These are phyloP conservation scores for Berkeleyomyces basicola DNA, from an alignment of 2,329 filamentous ascomycete species.

Conservation along the genomic window DNA sequence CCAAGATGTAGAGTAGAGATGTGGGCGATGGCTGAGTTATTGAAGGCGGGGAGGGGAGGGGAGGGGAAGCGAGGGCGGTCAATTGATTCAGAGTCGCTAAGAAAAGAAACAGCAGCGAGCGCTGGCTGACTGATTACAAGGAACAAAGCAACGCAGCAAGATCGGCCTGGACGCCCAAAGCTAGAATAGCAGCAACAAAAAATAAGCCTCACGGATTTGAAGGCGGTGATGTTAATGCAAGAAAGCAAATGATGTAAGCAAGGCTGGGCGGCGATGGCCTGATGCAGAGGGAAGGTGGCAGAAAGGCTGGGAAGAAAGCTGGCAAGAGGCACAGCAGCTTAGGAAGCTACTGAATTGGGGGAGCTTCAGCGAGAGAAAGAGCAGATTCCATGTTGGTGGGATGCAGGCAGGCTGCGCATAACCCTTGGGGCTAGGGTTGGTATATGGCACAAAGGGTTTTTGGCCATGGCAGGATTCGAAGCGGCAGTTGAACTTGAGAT, in stretches of 20 bases:
- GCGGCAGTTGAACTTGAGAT: not conserved
- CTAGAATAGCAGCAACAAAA: not conserved
- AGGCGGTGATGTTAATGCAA: not conserved
- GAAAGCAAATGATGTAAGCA: not conserved
- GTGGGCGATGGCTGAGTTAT: not conserved
- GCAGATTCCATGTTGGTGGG: not conserved
- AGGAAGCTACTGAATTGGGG: not conserved
- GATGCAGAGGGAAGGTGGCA: not conserved
- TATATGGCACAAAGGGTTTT: not conserved
- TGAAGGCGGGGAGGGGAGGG: not conserved
- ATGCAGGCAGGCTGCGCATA: not conserved
- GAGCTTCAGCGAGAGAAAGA: not conserved
- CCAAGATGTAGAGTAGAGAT: not conserved
- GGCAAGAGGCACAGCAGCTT: not conserved
- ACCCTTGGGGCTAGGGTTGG: not conserved
- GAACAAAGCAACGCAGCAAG: not conserved
- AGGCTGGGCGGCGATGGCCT: not conserved
- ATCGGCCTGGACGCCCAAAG: not conserved
- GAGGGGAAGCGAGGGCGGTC: not conserved
- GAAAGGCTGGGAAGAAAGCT: not conserved
- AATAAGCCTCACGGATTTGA: not conserved
- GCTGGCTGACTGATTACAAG: not conserved
- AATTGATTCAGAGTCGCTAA: not conserved
- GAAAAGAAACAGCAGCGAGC: not conserved
- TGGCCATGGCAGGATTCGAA: constrained; percentile 9